phyloP scores from a whole-genome alignment of 129 eudicot species.

The Flaveria brownii region DNA sequence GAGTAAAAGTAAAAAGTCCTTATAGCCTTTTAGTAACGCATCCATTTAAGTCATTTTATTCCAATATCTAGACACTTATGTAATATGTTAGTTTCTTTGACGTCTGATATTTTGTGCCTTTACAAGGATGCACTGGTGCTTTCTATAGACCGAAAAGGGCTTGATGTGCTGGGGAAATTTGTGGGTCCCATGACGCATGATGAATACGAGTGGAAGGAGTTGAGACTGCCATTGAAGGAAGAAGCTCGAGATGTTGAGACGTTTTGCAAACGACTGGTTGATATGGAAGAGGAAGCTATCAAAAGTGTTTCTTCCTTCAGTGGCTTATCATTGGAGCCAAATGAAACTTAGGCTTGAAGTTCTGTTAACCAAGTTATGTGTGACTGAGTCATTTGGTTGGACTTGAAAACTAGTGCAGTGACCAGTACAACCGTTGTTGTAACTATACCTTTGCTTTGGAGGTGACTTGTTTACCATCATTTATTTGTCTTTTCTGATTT shows the following conservation, averaged over 20 bases:
- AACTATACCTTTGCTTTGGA: not conserved
- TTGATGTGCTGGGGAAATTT: conserved; percentile 75
- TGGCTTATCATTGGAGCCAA: conserved; percentile 46
- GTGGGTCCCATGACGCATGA: conserved; percentile 52
- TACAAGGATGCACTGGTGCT: conserved; percentile 73
- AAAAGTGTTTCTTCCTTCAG: conserved; percentile 53
- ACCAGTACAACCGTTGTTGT: not conserved
- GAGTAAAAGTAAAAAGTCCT: not conserved
- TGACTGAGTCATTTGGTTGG: not conserved
- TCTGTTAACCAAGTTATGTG: not conserved
- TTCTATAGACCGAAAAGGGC: conserved; percentile 75
- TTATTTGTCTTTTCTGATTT: not conserved
- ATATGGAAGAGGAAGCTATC: conserved; percentile 74
- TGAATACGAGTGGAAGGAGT: conserved; percentile 70
- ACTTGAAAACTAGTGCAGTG: not conserved
- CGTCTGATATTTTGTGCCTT: conserved; percentile 19
- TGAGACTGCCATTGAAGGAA: conserved; percentile 51
- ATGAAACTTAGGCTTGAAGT: conserved; percentile 11
- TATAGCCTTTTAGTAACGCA: not conserved
- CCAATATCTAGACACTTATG: not conserved
- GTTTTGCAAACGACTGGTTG: conserved; percentile 67
- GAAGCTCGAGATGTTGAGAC: conserved; percentile 69
- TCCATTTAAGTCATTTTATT: not conserved
- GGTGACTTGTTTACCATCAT: not conserved
- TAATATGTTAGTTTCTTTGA: not conserved